Conservation (phyloP, 495 filamentous ascomycete species). For the Daldinia decipiens region DNA sequence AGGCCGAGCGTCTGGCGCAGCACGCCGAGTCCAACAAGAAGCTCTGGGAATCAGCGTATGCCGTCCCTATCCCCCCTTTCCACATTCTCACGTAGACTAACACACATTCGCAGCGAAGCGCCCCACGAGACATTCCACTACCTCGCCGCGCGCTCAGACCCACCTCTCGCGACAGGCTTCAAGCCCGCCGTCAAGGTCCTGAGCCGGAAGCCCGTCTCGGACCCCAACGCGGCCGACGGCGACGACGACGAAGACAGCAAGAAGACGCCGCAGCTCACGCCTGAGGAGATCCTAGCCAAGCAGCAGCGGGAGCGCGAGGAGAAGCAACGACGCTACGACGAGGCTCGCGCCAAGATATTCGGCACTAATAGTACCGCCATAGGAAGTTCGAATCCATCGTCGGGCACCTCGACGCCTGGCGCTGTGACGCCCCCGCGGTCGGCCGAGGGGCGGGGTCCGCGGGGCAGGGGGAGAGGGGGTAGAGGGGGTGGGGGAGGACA, state of each 20-base stretch:
- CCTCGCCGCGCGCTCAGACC: constrained; percentile 68
- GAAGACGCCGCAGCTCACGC: constrained; percentile 66
- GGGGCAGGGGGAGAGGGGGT: constrained; percentile 30
- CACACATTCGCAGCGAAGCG: constrained; percentile 42
- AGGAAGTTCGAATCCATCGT: constrained; percentile 64
- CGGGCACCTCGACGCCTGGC: constrained; percentile 58
- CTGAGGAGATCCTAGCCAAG: constrained; percentile 76
- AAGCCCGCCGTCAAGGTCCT: constrained; percentile 85
- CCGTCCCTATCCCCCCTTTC: constrained; percentile 24
- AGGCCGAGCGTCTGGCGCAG: constrained; percentile 79
- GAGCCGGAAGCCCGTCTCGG: constrained; percentile 78
- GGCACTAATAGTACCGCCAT: constrained; percentile 55
- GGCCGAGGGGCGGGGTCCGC: constrained; percentile 50
- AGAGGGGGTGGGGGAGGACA: constrained; percentile 34
- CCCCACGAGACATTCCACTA: constrained; percentile 75
- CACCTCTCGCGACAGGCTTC: constrained; percentile 80
- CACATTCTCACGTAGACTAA: constrained; percentile 6
- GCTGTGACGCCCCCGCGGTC: constrained; percentile 69
- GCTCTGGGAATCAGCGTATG: constrained; percentile 90
- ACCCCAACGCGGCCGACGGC: constrained; percentile 58
- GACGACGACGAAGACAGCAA: constrained; percentile 65
- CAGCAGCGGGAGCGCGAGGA: constrained; percentile 83
- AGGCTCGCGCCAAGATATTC: constrained; percentile 85
- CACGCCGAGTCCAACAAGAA: constrained; percentile 84
- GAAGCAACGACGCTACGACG: constrained; percentile 88